Percentiles rank a stretch among this genome's conserved stretches.
Evolutionary conservation across 257 asterid species (phyloP).

Genomic region (Nicotiana tomentosiformis): DNA sequence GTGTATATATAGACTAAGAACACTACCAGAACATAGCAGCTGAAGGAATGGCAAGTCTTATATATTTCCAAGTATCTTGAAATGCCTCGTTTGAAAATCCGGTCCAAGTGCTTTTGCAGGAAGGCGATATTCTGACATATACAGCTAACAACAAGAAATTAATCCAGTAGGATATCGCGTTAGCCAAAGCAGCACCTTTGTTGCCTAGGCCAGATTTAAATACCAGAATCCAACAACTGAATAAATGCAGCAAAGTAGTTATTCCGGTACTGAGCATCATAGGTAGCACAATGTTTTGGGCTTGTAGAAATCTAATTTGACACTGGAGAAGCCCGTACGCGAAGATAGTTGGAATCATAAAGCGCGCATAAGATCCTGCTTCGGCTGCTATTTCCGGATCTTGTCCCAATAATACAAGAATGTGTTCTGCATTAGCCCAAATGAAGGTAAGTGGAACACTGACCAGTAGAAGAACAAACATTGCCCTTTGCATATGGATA

Average conservation of each 20-base stretch:
- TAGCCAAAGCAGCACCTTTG: conserved; percentile 65
- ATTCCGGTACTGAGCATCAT: conserved; percentile 57
- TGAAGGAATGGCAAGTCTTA: conserved; percentile 58
- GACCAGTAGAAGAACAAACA: conserved; percentile 45
- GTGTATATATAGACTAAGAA: not conserved
- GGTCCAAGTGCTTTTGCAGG: conserved; percentile 47
- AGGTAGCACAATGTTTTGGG: conserved; percentile 60
- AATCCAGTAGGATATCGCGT: conserved; percentile 59
- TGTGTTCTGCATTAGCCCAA: conserved; percentile 60
- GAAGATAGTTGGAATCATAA: conserved; percentile 54
- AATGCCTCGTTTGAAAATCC: conserved; percentile 53
- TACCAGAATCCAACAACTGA: conserved; percentile 53
- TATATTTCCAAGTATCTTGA: conserved; percentile 38
- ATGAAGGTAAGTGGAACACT: conserved; percentile 45
- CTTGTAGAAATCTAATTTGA: conserved; percentile 49
- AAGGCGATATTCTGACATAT: conserved; percentile 43
- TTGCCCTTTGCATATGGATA: conserved; percentile 62
- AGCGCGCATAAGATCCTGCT: conserved; percentile 55
- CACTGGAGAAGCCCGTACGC: conserved; percentile 59
- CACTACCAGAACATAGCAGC: conserved; percentile 57
- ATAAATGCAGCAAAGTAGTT: conserved; percentile 41
- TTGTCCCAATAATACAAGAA: conserved; percentile 45
- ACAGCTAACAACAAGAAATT: conserved; percentile 39
- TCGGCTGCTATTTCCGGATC: conserved; percentile 54
- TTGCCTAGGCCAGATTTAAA: conserved; percentile 48